phyloP scores from a whole-genome alignment of 371 early-diverging fungal species.

The Mucor irregularis region DNA sequence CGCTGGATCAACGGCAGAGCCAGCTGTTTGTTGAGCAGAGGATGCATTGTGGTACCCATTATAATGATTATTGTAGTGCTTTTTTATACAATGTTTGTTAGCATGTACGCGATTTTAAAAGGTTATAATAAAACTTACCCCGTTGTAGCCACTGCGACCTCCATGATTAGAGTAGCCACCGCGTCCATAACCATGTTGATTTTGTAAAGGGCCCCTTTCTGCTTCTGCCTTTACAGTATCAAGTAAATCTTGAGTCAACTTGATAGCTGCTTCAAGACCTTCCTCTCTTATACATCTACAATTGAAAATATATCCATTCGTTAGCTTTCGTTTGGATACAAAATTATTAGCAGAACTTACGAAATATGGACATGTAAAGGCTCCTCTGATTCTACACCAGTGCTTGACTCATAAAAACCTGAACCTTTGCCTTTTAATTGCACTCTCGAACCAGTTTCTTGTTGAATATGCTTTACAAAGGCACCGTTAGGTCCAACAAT shows the following conservation, averaged over 20 bases:
- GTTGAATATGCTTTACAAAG: constrained; percentile 87
- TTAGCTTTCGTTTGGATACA: not conserved
- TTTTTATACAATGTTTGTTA: constrained; percentile 3
- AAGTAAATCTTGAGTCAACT: constrained; percentile 74
- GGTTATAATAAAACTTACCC: constrained; percentile 12
- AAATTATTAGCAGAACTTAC: constrained; percentile 53
- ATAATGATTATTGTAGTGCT: constrained; percentile 14
- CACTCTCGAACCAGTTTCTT: constrained; percentile 75
- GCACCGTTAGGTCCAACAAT: constrained; percentile 85
- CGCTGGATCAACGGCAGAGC: constrained; percentile 13
- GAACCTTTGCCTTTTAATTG: constrained; percentile 86
- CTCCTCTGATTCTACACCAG: constrained; percentile 76
- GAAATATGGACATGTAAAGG: constrained; percentile 79
- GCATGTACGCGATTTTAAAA: not conserved
- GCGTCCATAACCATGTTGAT: constrained; percentile 34
- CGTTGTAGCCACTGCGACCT: constrained; percentile 22
- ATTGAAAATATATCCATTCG: not conserved
- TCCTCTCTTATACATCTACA: constrained; percentile 66
- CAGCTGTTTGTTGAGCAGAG: not conserved
- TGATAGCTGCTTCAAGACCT: constrained; percentile 66
- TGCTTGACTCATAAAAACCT: constrained; percentile 70
- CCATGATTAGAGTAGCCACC: constrained; percentile 20
- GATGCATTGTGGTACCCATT: not conserved
- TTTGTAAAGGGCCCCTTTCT: constrained; percentile 49
- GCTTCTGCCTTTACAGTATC: constrained; percentile 76